Evolutionary conservation across 306 rosid genomes (phyloP).

Genomic region (Prunus mongolica): DNA sequence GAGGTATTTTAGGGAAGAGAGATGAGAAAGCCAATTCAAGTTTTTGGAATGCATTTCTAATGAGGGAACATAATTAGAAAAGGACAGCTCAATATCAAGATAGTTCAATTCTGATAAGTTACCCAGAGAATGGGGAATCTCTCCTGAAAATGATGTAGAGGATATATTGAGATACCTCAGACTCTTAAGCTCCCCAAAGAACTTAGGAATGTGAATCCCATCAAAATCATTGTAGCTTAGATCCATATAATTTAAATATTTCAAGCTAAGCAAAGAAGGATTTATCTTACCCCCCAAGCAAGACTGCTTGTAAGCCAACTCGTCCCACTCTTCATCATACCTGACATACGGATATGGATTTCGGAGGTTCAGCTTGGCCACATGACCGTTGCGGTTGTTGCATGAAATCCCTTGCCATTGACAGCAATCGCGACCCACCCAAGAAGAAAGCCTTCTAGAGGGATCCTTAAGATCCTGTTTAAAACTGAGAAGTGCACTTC

Average conservation of each 20-base stretch:
- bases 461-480: background rate
- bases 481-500: no score
- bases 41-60: background rate
- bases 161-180: slow-evolving; percentile 20
- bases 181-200: background rate
- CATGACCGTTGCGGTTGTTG: background rate
- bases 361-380: background rate
- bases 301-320: no score
- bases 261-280: background rate
- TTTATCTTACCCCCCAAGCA: background rate
- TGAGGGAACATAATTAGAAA: background rate
- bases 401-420: background rate
- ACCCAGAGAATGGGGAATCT: slow-evolving; percentile 10
- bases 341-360: no score
- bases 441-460: background rate
- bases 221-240: background rate
- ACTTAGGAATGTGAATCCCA: background rate
- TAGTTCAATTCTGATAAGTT: slow-evolving; percentile 18
- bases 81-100: background rate
- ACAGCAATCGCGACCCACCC: background rate
- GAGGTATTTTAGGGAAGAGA: no score
- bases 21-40: no score
- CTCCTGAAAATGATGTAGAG: background rate
- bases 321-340: background rate
- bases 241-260: background rate